phyloP scores from a whole-genome alignment of 139 green algal genomes.

The Closterium sp. region DNA sequence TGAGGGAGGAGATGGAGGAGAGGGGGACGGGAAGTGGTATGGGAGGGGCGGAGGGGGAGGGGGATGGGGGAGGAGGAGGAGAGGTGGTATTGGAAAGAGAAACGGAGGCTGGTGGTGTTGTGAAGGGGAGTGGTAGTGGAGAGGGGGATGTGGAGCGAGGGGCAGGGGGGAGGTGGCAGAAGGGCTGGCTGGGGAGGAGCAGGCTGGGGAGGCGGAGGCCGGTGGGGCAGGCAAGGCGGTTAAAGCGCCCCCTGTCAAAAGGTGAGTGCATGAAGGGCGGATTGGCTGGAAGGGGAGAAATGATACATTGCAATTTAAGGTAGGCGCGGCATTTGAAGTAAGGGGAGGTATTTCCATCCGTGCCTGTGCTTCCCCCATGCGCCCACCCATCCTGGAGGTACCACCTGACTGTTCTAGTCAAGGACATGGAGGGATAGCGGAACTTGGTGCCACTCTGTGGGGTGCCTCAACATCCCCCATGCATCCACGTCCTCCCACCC shows the following conservation, averaged over 20 bases:
- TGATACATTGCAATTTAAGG: not conserved
- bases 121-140: not conserved
- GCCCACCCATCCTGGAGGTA: slow-evolving; percentile 4
- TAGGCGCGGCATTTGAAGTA: too few relatives aligned
- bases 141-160: not conserved
- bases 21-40: not conserved
- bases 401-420: slow-evolving; percentile 45
- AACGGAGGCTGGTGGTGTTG: not conserved
- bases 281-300: not conserved
- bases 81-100: not conserved
- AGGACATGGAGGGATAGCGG: slow-evolving; percentile 32
- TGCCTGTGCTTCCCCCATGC: too few relatives aligned
- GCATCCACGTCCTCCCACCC: too few relatives aligned
- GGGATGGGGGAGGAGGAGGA: not conserved
- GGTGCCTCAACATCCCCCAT: too few relatives aligned
- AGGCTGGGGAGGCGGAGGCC: not conserved
- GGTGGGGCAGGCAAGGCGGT: not conserved
- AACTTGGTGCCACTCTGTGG: slow-evolving; percentile 28
- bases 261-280: not conserved
- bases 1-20: not conserved
- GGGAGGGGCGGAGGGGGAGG: not conserved
- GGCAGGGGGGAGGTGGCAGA: not conserved
- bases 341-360: too few relatives aligned
- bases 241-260: not conserved
- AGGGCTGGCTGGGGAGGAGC: not conserved